Percentiles rank a stretch among this genome's conserved stretches.
phyloP scores from a whole-genome alignment of 1,284 basidiomycete genomes.

The Exsudoporus floridanus region DNA sequence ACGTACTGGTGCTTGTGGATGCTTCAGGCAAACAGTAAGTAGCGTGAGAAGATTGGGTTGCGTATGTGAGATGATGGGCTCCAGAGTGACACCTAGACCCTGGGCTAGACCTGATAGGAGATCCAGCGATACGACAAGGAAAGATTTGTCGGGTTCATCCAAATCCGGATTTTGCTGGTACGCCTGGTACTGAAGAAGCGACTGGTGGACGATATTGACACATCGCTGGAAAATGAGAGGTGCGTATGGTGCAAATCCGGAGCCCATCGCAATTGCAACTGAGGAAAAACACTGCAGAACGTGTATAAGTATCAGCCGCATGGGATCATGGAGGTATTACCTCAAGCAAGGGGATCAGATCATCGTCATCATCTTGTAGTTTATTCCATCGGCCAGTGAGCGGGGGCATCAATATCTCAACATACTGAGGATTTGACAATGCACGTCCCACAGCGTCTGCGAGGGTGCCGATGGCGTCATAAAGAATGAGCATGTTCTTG shows the following conservation, averaged over 20 bases:
- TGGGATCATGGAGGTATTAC: conserved; percentile 42
- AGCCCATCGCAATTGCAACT: conserved; percentile 94
- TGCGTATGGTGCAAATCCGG: conserved; percentile 88
- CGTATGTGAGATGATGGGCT: conserved; percentile 63
- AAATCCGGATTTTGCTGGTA: conserved; percentile 83
- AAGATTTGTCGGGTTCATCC: conserved; percentile 93
- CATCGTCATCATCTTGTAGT: conserved; percentile 87
- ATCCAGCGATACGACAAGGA: conserved; percentile 96
- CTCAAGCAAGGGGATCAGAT: conserved; percentile 93
- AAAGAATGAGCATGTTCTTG: conserved; percentile 98
- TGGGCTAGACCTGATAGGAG: conserved; percentile 94
- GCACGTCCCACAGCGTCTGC: conserved; percentile 94
- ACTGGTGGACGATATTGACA: conserved; percentile 79
- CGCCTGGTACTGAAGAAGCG: conserved; percentile 79
- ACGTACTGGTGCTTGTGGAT: conserved; percentile 92
- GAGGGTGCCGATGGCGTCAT: conserved; percentile 96
- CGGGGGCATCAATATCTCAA: conserved; percentile 96
- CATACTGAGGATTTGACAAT: conserved; percentile 82
- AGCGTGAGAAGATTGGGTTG: conserved; percentile 79
- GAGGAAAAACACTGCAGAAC: conserved; percentile 85
- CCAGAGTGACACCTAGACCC: conserved; percentile 81
- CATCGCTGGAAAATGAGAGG: conserved; percentile 93
- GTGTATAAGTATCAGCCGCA: conserved; percentile 10
- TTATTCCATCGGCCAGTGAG: conserved; percentile 88
- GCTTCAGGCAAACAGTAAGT: conserved; percentile 85